Base-by-base conservation (phyloP, 2,329 filamentous ascomycete genomes). In the Bipolaris zeicola region DNA sequence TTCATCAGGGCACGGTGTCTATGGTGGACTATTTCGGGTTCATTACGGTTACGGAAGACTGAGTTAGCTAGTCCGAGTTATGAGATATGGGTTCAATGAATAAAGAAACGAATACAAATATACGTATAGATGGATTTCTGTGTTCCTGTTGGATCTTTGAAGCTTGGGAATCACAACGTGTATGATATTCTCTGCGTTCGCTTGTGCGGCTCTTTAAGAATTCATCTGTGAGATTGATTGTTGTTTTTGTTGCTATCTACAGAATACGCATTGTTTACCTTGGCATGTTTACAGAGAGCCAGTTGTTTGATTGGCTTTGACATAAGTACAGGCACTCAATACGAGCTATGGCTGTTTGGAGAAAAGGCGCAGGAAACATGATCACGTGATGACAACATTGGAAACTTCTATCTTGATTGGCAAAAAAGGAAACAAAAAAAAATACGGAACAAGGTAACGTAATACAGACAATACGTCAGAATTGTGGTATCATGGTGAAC, bases 1-100 rank as follows among this genome's bases (percentile, higher is more conserved):
- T 73, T 65, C 64, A 61, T 65, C 50, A 61, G 16, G 67, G 63
- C 65, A 50, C 57, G 63, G 60, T 71, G 65, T 65, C 62, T 63
- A 70, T 66, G 68, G 67, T 68, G 64, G 64, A 64, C 61, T 59
- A 63, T 60, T 20, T 57, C 58, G 60, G 57, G 52, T 65, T 68
- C 50, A 39, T 53, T 38, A 65, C 60, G 56, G 44, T 58, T 57
- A 62, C 58, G 58, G 62, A 65, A 67, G 62, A 63, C 63, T 67
- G 60, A 55, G 53, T 63, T 61, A 66, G 51, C 52, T 62, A 62
- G 57, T 62, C 60, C 55, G 63, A 63, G 59, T 55, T 50, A 67
- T 59, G 56, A 59, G 48, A 55, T 39, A 55, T 55, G 26, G 52
- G 33, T 52, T 56, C 42, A 56, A 56, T 56, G 53, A 56, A 56